phyloP scores from a whole-genome alignment of 1,284 basidiomycete genomes.

The Ganoderma meredithae region DNA sequence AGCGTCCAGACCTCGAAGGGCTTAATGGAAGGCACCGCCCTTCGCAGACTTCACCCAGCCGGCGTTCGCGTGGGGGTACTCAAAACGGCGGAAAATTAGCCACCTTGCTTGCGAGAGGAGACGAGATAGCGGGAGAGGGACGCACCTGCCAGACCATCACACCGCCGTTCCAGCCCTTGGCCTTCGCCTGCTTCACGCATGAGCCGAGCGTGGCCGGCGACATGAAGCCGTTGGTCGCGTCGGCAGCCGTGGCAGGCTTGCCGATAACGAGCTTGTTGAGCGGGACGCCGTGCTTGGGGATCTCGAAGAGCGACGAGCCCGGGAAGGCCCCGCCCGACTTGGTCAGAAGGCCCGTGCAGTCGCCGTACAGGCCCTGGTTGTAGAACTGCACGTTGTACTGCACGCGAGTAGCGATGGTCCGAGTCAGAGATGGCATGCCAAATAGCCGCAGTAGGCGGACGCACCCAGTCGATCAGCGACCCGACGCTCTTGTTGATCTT shows the following conservation, averaged over 20 bases:
- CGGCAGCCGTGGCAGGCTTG: conserved; percentile 53
- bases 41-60: conserved; percentile 27
- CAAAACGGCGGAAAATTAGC: too few relatives aligned
- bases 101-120: neutral
- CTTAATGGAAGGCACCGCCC: conserved; percentile 22
- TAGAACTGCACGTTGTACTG: conserved; percentile 67
- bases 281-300: conserved; percentile 58
- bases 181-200: conserved; percentile 61
- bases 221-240: conserved; percentile 65
- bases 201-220: conserved; percentile 57
- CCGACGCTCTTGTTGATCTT: conserved; percentile 62
- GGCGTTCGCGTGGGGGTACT: conserved; percentile 27
- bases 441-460: conserved; percentile 4
- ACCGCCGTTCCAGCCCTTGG: conserved; percentile 60
- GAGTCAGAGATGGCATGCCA: neutral
- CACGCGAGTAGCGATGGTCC: neutral
- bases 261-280: conserved; percentile 62
- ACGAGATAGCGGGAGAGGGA: neutral
- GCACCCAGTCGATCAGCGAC: conserved; percentile 47
- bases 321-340: conserved; percentile 25
- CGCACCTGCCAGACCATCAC: conserved; percentile 27
- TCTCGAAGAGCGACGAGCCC: conserved; percentile 59
- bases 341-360: conserved; percentile 59
- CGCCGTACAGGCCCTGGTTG: conserved; percentile 55
- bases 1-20: neutral